Conservation (phyloP, 2,329 filamentous ascomycete species). For the Colletotrichum sp. region DNA sequence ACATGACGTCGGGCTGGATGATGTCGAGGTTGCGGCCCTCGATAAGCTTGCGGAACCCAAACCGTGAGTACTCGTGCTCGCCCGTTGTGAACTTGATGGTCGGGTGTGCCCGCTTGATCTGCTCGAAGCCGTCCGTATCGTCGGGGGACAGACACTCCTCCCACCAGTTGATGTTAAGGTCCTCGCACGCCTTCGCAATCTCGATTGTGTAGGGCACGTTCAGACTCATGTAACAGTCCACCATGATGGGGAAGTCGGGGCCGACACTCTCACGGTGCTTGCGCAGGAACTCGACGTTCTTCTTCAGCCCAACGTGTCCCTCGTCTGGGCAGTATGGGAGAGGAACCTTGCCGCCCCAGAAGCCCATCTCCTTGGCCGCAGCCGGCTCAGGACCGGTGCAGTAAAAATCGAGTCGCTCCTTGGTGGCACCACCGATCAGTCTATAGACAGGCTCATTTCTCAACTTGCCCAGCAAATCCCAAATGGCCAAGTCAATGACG, state of each 20-base stretch:
- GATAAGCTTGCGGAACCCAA: conserved; percentile 92
- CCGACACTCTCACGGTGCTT: conserved; percentile 86
- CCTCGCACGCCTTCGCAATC: conserved; percentile 81
- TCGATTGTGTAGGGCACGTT: conserved; percentile 94
- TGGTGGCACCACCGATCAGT: conserved; percentile 89
- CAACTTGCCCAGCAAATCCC: conserved; percentile 92
- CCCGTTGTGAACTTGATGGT: conserved; percentile 93
- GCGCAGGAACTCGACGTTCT: conserved; percentile 88
- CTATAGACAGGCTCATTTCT: conserved; percentile 94
- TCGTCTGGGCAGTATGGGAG: conserved; percentile 90
- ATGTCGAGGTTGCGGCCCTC: conserved; percentile 93
- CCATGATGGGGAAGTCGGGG: conserved; percentile 90
- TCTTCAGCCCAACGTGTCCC: conserved; percentile 78
- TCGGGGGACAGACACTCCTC: conserved; percentile 92
- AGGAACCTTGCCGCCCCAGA: conserved; percentile 89
- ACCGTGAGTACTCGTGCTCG: conserved; percentile 94
- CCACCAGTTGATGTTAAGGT: conserved; percentile 95
- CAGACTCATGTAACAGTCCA: conserved; percentile 97
- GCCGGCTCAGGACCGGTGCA: conserved; percentile 88
- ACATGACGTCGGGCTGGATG: conserved; percentile 96
- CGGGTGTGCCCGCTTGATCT: conserved; percentile 90
- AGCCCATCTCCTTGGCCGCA: conserved; percentile 84
- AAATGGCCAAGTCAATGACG: conserved; percentile 90
- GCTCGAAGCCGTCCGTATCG: conserved; percentile 87
- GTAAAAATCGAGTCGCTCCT: conserved; percentile 86